Base-by-base conservation (phyloP, 331 rosid genomes). In the Malus hybrid region DNA sequence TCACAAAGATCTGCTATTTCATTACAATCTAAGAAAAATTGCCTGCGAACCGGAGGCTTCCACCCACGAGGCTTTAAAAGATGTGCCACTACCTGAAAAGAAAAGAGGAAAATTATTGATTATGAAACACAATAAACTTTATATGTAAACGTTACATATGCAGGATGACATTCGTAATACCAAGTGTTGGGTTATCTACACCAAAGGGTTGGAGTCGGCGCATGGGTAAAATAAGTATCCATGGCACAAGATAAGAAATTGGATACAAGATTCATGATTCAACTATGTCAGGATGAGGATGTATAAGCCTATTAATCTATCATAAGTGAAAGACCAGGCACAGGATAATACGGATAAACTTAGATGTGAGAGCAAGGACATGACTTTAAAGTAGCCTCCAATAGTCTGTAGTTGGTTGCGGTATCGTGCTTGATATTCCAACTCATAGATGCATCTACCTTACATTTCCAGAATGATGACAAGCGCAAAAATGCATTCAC, bases 1-100 rank as follows among this genome's bases (percentile, higher is more conserved):
- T 95, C 99, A 86, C 99, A 95, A 65, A 95, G 98, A 83, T 95
- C 98, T 50, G 99, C 99, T 80, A 95, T 89, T 88, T 95, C 99
- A 90, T 95, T 92, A 87, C 97, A 95, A 59, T 95, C 99, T 74
- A 95, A 87, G 85, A 90, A 95, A 86, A 95, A 95, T 70, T 95
- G 99, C 12, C 99, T 86, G 67, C 97, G 99, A 71, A 92, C 98
- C 14, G 99, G 99, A 79, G 99, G 98, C 67, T 95, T 95, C 99
- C 99, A 95, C 69, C 99, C 99, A 70, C 99, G 99, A 70, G 99
- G 99, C 84, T 95, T 95, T 75, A 95, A 74, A 76, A 95, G 98
- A 83, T 92, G 95, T 20, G 96, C 94, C 70, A 90, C 87, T 46
- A 95, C 99, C 99, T 95, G 83, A 74, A 69, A 74, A 68, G 74